A percentile compares a stretch with the other conserved stretches of the same genome.
Conservation (phyloP, 768 basidiomycete species). For the Tricholoma flavovirens region DNA sequence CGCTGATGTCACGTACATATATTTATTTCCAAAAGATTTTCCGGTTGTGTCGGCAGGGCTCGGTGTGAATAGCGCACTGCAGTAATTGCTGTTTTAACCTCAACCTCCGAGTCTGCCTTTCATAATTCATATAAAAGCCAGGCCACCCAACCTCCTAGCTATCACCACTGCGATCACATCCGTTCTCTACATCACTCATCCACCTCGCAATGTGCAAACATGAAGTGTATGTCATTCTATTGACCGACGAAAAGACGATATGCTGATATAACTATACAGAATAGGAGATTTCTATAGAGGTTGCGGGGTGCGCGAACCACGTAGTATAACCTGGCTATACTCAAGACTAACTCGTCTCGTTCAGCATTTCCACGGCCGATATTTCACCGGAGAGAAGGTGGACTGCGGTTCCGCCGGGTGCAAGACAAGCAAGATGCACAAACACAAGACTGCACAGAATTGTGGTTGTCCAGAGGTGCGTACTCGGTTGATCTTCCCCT, state of each 20-base stretch:
- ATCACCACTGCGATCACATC: not conserved
- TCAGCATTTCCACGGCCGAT: slow-evolving; percentile 46
- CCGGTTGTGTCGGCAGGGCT: not conserved
- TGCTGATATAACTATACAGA: slow-evolving; percentile 20
- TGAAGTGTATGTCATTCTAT: slow-evolving; percentile 26
- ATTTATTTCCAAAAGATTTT: not conserved
- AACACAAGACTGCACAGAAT: slow-evolving; percentile 37
- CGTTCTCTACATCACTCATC: not conserved
- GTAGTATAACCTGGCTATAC: not conserved
- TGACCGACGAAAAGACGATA: not conserved
- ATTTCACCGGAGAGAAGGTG: slow-evolving; percentile 37
- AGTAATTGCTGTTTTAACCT: not conserved
- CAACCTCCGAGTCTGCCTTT: not conserved
- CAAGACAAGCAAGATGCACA: slow-evolving; percentile 36
- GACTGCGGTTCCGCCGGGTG: slow-evolving; percentile 35
- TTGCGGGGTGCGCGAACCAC: slow-evolving; percentile 37
- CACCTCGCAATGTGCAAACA: slow-evolving; percentile 29
- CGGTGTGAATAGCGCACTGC: not conserved
- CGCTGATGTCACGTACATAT: not conserved
- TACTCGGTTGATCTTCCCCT: not conserved
- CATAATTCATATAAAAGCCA: not conserved
- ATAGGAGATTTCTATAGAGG: slow-evolving; percentile 47
- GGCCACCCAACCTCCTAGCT: not conserved
- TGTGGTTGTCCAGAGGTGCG: slow-evolving; percentile 38
- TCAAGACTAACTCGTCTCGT: slow-evolving; percentile 13